Evolutionary conservation across 2,329 filamentous ascomycete genomes (phyloP), one percentile per base, ranked within the genome.

Genomic region (Diaporthe ampelina): DNA sequence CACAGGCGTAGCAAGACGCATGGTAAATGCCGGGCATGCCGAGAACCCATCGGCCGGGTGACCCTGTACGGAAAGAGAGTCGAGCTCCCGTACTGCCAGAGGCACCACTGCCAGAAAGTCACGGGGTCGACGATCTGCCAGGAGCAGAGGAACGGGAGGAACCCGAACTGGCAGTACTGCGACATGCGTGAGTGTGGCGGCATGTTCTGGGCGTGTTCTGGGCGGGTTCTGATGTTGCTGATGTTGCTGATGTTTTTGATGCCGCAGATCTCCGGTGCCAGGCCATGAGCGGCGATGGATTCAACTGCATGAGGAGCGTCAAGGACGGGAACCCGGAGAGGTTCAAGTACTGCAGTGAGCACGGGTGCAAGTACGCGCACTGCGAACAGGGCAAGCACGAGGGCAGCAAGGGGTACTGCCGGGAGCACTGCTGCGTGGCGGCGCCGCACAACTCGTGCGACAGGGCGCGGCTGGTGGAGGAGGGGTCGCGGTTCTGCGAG

Each of bases 271-370:
- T 74, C 58, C 69, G 70, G 45, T 75, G 74, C 40, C 40, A 67
- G 77, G 78, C 77, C 65, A 67, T 73, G 35, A 74, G 73, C 32
- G 77, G 75, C 43, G 72, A 72, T 17, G 61, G 71, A 4, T 59
- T 56, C 13, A n/a, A 75, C 73, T 80, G 79, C 59, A 69, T 37
- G n/a, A 75, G 73, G 50, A 68, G 69, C 15, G 76, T 79, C 19
- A 79, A 77, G 73, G 74, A 77, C 15, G 74, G 75, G 0, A 74
- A 79, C 40, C 78, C 79, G n/a, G 67, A 69, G 19, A 74, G 61
- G 48, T 80, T 71, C 57, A 73, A 73, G 26, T 79, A 75, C 29
- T 80, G 79, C 68, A 72, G 69, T 15, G 76, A 77, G 15, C 78
- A 80, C 72, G 75, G 70, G 73, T 80, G 79, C 73, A 68, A 29